These are phyloP conservation scores for Lentinus tigrinus DNA, from an alignment of 768 basidiomycete genomes.

Conservation along the genomic window DNA sequence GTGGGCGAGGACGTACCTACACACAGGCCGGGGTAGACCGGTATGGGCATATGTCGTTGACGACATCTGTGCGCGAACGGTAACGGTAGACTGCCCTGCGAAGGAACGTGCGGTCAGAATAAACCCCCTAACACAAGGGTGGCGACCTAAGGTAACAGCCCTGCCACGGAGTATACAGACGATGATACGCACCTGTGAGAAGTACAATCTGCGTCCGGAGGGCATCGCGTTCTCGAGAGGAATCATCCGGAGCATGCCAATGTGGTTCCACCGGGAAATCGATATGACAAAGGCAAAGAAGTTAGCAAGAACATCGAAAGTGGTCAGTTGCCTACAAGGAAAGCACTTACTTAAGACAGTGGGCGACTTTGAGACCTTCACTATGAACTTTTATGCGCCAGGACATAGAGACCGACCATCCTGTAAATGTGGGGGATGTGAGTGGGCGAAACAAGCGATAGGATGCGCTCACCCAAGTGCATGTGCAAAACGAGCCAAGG, in stretches of 20 bases:
- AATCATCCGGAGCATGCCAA: not conserved
- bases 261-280: not conserved
- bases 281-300: not conserved
- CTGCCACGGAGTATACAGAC: not conserved
- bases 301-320: not conserved
- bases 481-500: not conserved
- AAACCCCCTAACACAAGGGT: constrained; percentile 3
- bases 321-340: not conserved
- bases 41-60: constrained; percentile 15
- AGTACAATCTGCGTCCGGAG: not conserved
- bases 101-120: not conserved
- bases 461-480: not conserved
- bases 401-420: not conserved
- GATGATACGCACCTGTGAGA: not conserved
- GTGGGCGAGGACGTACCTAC: constrained; percentile 11
- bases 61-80: not conserved
- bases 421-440: not conserved
- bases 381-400: not conserved
- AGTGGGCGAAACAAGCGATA: too few species aligned
- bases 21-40: not conserved
- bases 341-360: not conserved
- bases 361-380: not conserved
- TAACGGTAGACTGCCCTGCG: not conserved
- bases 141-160: not conserved
- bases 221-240: not conserved